Conservation (phyloP, 2,329 filamentous ascomycete genomes). For the Ascochyta fabae region DNA sequence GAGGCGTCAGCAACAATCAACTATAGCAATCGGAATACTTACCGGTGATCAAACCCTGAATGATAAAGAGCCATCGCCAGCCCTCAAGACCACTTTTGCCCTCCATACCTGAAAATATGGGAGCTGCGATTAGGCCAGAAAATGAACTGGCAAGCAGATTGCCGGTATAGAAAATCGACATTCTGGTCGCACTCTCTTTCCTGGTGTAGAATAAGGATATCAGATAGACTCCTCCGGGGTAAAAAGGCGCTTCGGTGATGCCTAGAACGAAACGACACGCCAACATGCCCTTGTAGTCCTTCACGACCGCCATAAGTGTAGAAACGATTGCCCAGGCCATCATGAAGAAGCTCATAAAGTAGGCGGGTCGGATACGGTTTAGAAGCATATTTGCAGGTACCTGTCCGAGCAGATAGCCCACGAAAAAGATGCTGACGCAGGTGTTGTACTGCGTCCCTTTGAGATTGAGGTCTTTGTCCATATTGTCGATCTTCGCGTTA, state of each 20-base stretch:
- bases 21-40: neutral
- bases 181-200: conserved; percentile 43
- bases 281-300: conserved; percentile 43
- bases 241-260: conserved; percentile 40
- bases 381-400: conserved; percentile 54
- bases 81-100: conserved; percentile 49
- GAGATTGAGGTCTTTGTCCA: conserved; percentile 63
- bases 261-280: conserved; percentile 34
- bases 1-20: neutral
- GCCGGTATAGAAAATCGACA: conserved; percentile 48
- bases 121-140: conserved; percentile 51
- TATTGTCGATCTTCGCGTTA: conserved; percentile 66
- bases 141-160: conserved; percentile 51
- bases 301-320: conserved; percentile 35
- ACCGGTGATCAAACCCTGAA: conserved; percentile 48
- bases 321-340: conserved; percentile 45
- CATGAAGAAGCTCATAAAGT: conserved; percentile 43
- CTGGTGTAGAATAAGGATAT: conserved; percentile 48
- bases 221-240: conserved; percentile 44
- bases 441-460: conserved; percentile 64
- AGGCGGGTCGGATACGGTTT: conserved; percentile 37
- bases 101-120: conserved; percentile 45
- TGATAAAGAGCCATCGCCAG: conserved; percentile 55
- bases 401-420: conserved; percentile 42
- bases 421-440: conserved; percentile 67